Evolutionary conservation across 257 asterid genomes (phyloP).

Genomic region (Ilex asprella): DNA sequence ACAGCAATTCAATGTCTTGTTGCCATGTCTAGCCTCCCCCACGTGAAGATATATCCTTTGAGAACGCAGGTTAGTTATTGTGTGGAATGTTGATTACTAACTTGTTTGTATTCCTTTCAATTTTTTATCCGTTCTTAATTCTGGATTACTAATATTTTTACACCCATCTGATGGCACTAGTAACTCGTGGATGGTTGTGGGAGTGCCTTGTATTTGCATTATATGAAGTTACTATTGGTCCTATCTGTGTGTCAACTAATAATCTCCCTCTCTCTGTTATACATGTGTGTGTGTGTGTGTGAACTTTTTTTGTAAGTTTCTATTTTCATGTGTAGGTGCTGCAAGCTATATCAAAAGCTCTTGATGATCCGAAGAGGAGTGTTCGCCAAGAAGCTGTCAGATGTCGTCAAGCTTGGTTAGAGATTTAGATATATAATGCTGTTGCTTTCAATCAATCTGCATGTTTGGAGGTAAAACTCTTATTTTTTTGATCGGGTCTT

Average conservation of each 20-base stretch:
- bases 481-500: not conserved
- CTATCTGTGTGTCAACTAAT: too few species aligned
- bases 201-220: not conserved
- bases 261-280: not conserved
- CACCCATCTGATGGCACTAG: not conserved
- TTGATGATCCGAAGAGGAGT: constrained; percentile 80
- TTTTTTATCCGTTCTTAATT: not conserved
- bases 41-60: constrained; percentile 70
- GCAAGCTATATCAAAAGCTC: constrained; percentile 62
- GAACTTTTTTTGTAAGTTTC: constrained; percentile 1
- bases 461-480: not conserved
- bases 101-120: not conserved
- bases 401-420: constrained; percentile 87
- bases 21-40: constrained; percentile 68
- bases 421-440: constrained; percentile 3
- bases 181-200: not conserved
- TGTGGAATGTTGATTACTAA: not conserved
- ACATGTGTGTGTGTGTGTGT: constrained; percentile 1
- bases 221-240: not conserved
- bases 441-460: not conserved
- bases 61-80: constrained; percentile 50
- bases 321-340: constrained; percentile 51
- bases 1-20: constrained; percentile 88
- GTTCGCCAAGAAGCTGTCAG: constrained; percentile 91
- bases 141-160: too few species aligned